Base-by-base conservation (phyloP, 331 rosid species). In the Telfairia occidentalis region DNA sequence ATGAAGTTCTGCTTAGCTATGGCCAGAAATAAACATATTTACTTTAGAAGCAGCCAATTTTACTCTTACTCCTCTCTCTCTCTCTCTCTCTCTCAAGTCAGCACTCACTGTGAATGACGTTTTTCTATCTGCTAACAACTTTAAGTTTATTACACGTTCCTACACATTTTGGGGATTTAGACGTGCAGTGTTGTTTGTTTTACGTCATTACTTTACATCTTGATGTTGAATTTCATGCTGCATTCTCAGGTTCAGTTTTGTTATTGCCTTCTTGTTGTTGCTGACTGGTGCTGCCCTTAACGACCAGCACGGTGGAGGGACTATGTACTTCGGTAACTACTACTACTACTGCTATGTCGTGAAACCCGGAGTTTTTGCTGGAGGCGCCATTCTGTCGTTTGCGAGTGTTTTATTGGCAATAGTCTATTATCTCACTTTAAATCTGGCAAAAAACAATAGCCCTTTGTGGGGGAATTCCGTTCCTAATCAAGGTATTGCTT, bases 211-310 rank as follows among this genome's bases (percentile, higher is more conserved):
- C 24, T 40, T 24, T 26, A 45, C 15, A 6, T 18, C 53, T 13
- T 70, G 21, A 46, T 16, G 40, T 70, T 11, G n/a, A 15, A 28
- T 28, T 43, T 29, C 35, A 1, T 26, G 18, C 26, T 70, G 43
- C 15, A 11, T 53, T 74, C 54, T 81, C 90, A 94, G 98, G 98
- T 89, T 94, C 85, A 81, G 96, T 4, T 94, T 91, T 77, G 92
- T 94, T 30, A 76, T 91, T 3, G 96, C 87, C 2, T 94, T 94
- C 81, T 90, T 94, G 73, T 82, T 94, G 85, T 78, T 94, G 85
- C 92, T 94, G 75, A 89, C 98, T 0, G 97, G 96, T 16, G 96
- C 98, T 23, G 96, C 95, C 2, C 87, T 94, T 37, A 94, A 94
- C 35, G 92, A 88, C 73, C 84, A 78, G 73, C 96, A 85, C 23